Base-by-base conservation (phyloP, 306 rosid genomes). In the Trifolium dubium region DNA sequence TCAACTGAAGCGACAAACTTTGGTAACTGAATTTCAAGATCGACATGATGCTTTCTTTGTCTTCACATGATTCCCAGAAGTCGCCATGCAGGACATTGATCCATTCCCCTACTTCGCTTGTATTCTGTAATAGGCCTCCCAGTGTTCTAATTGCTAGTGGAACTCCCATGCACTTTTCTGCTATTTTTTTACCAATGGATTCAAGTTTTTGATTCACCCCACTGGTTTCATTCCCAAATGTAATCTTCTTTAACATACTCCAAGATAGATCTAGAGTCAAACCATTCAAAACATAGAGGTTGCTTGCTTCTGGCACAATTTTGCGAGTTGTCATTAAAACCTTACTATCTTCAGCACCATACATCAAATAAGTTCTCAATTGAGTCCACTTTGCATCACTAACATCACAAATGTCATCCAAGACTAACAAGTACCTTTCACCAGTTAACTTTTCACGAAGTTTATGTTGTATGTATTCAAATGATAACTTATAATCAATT, bases 101-200 rank as follows among this genome's bases (percentile, higher is more conserved):
- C 69, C 77, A 73, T 62, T 73, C 70, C 2, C 62, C 47, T 47
- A 18, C 62, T 37, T 73, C 23, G 3, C 18, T 62, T 32, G 17
- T 31, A 47, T 5, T 4, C 1, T 46, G 70, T 37, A 73, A 62
- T 37, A 73, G 3, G 19, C 78, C 78, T 3, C 70, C 78, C 2
- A 73, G 3, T 7, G 63, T 46, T 73, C 31, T 73, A 12, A 73
- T 47, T 32, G 28, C 62, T 18, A 62, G 51, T 14, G 76, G 76
- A 71, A 40, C 30, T 15, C 76, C 76, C 17, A 1, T 40, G 62
- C 76, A 56, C 76, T 59, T 73, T 13, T 73, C 44, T n/a, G 46
- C 69, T n/a, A 73, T 73, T 41, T 60, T 17, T 32, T 31, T 18
- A 10, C 77, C 77, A 6, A 31, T 56, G 29, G 77, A 15, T 60